Conservation (phyloP, 1,139 yeast genomes). For the Hansenula sp. region DNA sequence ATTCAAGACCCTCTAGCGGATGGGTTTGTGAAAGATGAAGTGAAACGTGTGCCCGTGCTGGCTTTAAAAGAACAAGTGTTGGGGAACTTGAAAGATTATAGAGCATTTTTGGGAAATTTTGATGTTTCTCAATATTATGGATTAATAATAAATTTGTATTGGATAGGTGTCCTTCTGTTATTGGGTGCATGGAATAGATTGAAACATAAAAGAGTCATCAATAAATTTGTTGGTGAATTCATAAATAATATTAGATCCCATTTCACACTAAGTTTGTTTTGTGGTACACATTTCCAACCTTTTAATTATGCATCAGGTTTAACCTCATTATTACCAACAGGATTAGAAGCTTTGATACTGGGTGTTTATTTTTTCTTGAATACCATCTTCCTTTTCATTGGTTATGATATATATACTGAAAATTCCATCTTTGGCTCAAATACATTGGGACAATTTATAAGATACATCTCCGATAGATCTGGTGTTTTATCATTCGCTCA, state of each 20-base stretch:
- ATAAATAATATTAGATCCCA: slow-evolving; percentile 14
- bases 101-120: slow-evolving; percentile 22
- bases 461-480: slow-evolving; percentile 60
- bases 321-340: slow-evolving; percentile 42
- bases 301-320: slow-evolving; percentile 18
- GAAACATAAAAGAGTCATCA: slow-evolving; percentile 9
- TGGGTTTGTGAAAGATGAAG: slow-evolving; percentile 8
- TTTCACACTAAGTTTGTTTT: slow-evolving; percentile 15
- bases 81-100: slow-evolving; percentile 17
- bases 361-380: slow-evolving; percentile 39
- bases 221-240: slow-evolving; percentile 8
- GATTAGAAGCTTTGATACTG: slow-evolving; percentile 49
- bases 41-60: slow-evolving; percentile 14
- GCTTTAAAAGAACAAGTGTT: slow-evolving; percentile 7
- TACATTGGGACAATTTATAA: slow-evolving; percentile 41
- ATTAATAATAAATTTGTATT: slow-evolving; percentile 16
- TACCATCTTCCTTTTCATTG: slow-evolving; percentile 34
- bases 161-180: slow-evolving; percentile 11
- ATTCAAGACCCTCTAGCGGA: slow-evolving; percentile 7
- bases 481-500: slow-evolving; percentile 47
- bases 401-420: slow-evolving; percentile 34
- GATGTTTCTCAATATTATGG: slow-evolving; percentile 20
- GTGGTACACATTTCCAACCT: slow-evolving; percentile 16
- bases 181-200: slow-evolving; percentile 16
- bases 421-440: slow-evolving; percentile 38